Conservation (phyloP, 1,284 basidiomycete species). For the Butyriboletus appendiculatus region DNA sequence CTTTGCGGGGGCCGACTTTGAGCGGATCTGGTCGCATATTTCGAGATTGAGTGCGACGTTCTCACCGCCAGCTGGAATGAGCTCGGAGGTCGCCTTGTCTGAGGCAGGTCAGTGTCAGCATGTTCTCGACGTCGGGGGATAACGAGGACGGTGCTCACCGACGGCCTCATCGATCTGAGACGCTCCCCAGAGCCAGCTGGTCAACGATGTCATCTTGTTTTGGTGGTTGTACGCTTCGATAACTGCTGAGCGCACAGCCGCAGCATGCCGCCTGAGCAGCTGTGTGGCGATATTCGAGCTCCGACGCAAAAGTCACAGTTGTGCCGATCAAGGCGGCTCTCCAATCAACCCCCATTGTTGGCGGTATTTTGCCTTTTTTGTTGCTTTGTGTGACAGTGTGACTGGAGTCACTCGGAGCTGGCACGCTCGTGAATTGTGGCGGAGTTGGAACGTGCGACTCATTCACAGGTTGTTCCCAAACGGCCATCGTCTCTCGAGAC, state of each 20-base stretch:
- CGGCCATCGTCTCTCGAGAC: slow-evolving; percentile 36
- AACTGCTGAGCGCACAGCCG: slow-evolving; percentile 16
- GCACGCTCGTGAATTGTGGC: slow-evolving; percentile 30
- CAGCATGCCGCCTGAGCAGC: slow-evolving; percentile 18
- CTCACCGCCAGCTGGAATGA: slow-evolving; percentile 78
- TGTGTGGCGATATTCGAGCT: slow-evolving; percentile 15
- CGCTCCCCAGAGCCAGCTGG: slow-evolving; percentile 73
- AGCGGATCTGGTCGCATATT: slow-evolving; percentile 95
- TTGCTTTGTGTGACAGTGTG: slow-evolving; percentile 1
- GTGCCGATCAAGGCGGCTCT: slow-evolving; percentile 14
- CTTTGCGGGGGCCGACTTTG: slow-evolving; percentile 85
- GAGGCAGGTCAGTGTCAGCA: not conserved
- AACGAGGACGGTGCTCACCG: slow-evolving; percentile 47
- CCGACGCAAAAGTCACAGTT: slow-evolving; percentile 12
- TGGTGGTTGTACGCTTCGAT: slow-evolving; percentile 18
- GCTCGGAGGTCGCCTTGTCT: slow-evolving; percentile 93
- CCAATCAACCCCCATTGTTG: not conserved
- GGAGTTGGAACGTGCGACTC: slow-evolving; percentile 37
- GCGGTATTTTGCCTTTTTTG: not conserved
- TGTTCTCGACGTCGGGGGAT: not conserved
- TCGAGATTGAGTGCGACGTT: slow-evolving; percentile 95
- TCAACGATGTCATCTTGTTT: slow-evolving; percentile 45
- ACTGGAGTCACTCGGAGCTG: slow-evolving; percentile 26
- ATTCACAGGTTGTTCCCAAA: slow-evolving; percentile 39
- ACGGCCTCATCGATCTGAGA: slow-evolving; percentile 77